phyloP scores from a whole-genome alignment of 1,284 basidiomycete species.

The Sporisorium exsertum region DNA sequence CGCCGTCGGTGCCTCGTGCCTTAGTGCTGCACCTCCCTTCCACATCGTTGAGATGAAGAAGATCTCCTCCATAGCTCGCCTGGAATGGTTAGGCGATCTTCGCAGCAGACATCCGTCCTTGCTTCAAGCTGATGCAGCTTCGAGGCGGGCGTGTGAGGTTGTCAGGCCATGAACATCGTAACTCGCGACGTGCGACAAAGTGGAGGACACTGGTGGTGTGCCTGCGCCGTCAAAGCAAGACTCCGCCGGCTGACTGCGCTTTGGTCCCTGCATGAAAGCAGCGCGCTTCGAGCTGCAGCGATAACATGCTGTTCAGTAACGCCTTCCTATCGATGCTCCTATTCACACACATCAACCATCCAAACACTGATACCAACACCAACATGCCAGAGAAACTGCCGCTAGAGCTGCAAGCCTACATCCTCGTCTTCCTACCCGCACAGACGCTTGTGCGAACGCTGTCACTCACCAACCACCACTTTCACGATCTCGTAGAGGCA shows the following conservation, averaged over 20 bases:
- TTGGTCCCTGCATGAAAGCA: slow-evolving; percentile 30
- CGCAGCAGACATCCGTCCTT: neutral
- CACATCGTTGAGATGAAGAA: too few species aligned
- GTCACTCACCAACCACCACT: slow-evolving; percentile 48
- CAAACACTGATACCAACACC: neutral
- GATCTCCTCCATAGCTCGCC: too few species aligned
- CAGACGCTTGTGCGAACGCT: slow-evolving; percentile 40
- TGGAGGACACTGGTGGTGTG: slow-evolving; percentile 16
- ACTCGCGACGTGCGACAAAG: neutral
- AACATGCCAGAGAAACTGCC: slow-evolving; percentile 43
- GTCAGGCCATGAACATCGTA: neutral
- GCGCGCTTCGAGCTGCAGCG: neutral
- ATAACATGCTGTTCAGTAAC: neutral
- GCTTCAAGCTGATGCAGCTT: neutral
- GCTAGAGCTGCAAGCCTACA: slow-evolving; percentile 51
- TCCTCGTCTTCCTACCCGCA: slow-evolving; percentile 48
- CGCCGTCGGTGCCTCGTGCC: too few species aligned
- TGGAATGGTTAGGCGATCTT: too few species aligned
- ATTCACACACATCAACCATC: neutral
- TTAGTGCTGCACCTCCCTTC: too few species aligned
- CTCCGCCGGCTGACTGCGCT: slow-evolving; percentile 9
- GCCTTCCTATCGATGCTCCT: neutral
- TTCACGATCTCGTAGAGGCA: slow-evolving; percentile 40
- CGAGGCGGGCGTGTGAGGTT: neutral
- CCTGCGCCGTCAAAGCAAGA: neutral